Evolutionary conservation across 768 basidiomycete species (phyloP), one percentile per base, ranked within the genome.

Genomic region (Termitomyces sp.): DNA sequence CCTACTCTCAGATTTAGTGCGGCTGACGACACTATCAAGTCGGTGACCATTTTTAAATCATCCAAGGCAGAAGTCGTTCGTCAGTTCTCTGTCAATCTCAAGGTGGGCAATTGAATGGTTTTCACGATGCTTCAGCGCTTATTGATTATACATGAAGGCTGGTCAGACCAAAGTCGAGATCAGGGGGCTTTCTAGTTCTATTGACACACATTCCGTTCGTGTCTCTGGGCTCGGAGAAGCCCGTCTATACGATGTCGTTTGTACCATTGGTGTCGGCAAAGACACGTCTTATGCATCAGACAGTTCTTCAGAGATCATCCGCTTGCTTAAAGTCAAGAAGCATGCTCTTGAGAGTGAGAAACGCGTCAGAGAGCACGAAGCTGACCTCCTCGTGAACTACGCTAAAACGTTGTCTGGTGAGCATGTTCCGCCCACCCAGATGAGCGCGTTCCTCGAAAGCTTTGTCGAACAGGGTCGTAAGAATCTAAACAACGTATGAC

Each of bases 11-110:
- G 38, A 48, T 18, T 77, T 20, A 63, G 64, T 35, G 79, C 79
- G n/a, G 66, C 73, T 16, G 76, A 80, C 0, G 70, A 76, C 55
- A 68, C 79, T 1, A 77, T 87, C 63, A 79, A 82, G 61, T 78
- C 81, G 10, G 81, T 83, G 1, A 84, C 82, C 0, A 73, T 86
- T 40, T 83, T 82, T 71, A 82, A 81, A 67, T 81, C 81, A 7
- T 71, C 71, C 56, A 81, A 77, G 58, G 85, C 84, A 1, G 82
- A 87, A 64, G 70, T 87, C 20, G 79, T 81, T 43, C 78, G 85
- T 9, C 72, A 72, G 0, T 84, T 86, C 68, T 61, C 72, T 0
- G 55, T 84, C 4, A 68, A 76, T 10, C 76, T 87, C 12, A 68
- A 81, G 74, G 84, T 84, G 69, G 48, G 26, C 50, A 8, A 40